Conservation (phyloP, 2,329 filamentous ascomycete genomes). For the Cercospora sp. region DNA sequence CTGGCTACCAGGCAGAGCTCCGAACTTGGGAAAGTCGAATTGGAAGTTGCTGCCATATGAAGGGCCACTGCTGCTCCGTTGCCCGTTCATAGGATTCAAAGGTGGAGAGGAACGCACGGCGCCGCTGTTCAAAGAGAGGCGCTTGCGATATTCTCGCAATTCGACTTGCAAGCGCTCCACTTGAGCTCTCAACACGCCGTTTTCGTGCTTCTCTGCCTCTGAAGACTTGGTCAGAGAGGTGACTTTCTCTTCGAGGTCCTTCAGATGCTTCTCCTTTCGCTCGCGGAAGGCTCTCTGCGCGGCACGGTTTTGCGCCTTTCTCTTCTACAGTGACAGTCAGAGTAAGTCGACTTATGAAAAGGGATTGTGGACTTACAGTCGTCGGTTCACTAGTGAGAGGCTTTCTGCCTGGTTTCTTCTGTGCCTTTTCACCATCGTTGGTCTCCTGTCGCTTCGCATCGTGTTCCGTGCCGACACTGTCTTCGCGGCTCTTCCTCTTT, state of each 20-base stretch:
- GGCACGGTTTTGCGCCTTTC: slow-evolving; percentile 92
- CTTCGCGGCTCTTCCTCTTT: slow-evolving; percentile 71
- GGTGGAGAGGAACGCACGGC: slow-evolving; percentile 52
- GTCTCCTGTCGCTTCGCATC: slow-evolving; percentile 78
- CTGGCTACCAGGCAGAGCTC: slow-evolving; percentile 62
- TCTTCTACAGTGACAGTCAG: slow-evolving; percentile 62
- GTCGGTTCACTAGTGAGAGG: slow-evolving; percentile 93
- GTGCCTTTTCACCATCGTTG: slow-evolving; percentile 76
- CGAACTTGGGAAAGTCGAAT: slow-evolving; percentile 96
- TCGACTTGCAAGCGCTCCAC: slow-evolving; percentile 84
- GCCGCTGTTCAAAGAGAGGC: slow-evolving; percentile 62
- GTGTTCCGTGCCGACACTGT: slow-evolving; percentile 61
- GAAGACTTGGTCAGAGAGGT: slow-evolving; percentile 74
- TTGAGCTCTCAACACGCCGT: slow-evolving; percentile 77
- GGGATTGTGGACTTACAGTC: slow-evolving; percentile 66
- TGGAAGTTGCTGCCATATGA: slow-evolving; percentile 67
- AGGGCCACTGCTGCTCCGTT: slow-evolving; percentile 30
- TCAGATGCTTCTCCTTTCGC: slow-evolving; percentile 88
- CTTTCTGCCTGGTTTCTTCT: slow-evolving; percentile 96
- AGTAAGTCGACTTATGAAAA: not conserved
- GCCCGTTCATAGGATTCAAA: slow-evolving; percentile 35
- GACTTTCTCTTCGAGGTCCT: slow-evolving; percentile 74
- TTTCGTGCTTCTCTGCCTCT: slow-evolving; percentile 80
- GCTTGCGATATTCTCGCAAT: slow-evolving; percentile 86
- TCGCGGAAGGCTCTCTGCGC: slow-evolving; percentile 92